Evolutionary conservation across 2,329 filamentous ascomycete genomes (phyloP), one percentile per base, ranked within the genome.

Genomic region (Botryotinia calthae): DNA sequence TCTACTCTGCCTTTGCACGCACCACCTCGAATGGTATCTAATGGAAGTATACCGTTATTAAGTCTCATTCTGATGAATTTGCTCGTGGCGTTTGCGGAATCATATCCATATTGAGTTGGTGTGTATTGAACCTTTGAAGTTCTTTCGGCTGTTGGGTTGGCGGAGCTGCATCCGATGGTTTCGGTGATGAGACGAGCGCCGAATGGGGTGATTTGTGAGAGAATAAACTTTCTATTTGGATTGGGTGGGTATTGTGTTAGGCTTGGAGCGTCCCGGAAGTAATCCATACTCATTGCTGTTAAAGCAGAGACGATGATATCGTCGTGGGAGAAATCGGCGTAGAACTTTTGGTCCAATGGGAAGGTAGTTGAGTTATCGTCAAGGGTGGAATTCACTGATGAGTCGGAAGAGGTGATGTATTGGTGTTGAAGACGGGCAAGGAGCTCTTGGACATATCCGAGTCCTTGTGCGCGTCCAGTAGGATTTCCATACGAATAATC

Each of bases 311-410:
- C 87, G 88, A 97, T 94, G 80, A 91, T 90, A 81, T 97, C 97
- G 82, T 97, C 94, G 82, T 97, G 94, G 74, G 90, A 92, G 79
- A 97, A 97, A 81, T 97, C 94, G 1, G 93, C 93, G 79, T 96
- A 97, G 9, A 97, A 83, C 12, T 83, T 83, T 68, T 84, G 82
- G 76, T 87, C 75, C 0, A 97, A 84, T 0, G 94, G 94, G 79
- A 97, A 97, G 0, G 91, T 94, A 18, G 82, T 80, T 0, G 87
- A 83, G 74, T 89, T 86, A 18, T 84, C 83, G 80, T 96, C 92
- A 0, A 97, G 86, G 0, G 94, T 97, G 54, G 83, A 84, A 81
- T 97, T 97, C 74, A 89, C 85, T 14, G 90, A 92, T 68, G 86
- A 89, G 1, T 93, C 95, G 72, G 87, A 82, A 80, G 95, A 93